phyloP scores from a whole-genome alignment of 768 basidiomycete species.

The Psilocybe cubensis region DNA sequence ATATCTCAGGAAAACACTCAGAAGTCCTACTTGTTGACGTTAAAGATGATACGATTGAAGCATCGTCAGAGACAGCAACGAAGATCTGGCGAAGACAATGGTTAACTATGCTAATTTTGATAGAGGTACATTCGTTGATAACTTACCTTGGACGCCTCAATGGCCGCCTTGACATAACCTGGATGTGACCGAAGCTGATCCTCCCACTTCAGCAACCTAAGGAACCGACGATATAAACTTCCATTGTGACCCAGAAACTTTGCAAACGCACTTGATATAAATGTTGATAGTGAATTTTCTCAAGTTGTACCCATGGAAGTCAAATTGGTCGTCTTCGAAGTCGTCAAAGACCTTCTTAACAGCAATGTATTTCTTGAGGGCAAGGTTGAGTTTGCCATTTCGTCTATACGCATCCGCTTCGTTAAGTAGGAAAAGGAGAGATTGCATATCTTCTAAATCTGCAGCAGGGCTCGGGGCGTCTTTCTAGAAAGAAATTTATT shows the following conservation, averaged over 20 bases:
- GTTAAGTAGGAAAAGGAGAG: conserved; percentile 82
- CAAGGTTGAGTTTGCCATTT: conserved; percentile 68
- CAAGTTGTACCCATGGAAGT: conserved; percentile 95
- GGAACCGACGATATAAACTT: conserved; percentile 1
- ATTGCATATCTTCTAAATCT: conserved; percentile 97
- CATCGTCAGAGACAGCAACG: conserved; percentile 70
- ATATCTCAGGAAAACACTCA: not conserved
- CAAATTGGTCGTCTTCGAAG: conserved; percentile 94
- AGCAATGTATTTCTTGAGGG: conserved; percentile 83
- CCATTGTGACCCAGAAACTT: not conserved
- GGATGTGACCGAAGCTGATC: conserved; percentile 79
- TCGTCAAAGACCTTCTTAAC: conserved; percentile 85
- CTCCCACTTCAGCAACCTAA: conserved; percentile 82
- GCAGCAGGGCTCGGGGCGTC: conserved; percentile 72
- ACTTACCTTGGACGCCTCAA: conserved; percentile 69
- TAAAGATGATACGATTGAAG: conserved; percentile 53
- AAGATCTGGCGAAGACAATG: conserved; percentile 59
- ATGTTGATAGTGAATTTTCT: conserved; percentile 87
- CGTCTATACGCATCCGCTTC: conserved; percentile 74
- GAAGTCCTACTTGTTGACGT: conserved; percentile 39
- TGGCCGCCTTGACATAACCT: conserved; percentile 71
- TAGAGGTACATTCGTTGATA: not conserved
- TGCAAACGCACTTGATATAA: conserved; percentile 72
- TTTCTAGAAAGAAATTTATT: conserved; percentile 59
- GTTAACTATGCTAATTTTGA: conserved; percentile 3